phyloP scores from a whole-genome alignment of 345 rosid genomes.

The Adansonia digitata region DNA sequence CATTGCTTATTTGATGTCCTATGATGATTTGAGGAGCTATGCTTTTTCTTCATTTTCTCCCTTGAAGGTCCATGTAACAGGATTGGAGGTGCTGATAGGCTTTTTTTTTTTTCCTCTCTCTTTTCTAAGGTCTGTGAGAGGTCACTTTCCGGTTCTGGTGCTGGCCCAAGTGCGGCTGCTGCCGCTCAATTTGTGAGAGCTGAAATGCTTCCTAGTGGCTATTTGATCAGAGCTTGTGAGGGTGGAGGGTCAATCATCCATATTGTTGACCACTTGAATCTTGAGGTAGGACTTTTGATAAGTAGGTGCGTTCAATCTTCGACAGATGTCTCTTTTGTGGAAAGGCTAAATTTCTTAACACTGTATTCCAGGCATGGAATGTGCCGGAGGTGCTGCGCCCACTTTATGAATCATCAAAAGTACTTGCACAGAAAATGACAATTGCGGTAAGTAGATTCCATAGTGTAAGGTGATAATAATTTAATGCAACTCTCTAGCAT shows the following conservation, averaged over 20 bases:
- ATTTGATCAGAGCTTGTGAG: slow-evolving; percentile 89
- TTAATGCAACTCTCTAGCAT: not conserved
- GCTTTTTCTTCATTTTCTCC: not conserved
- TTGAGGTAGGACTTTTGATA: slow-evolving; percentile 48
- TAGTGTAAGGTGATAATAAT: not conserved
- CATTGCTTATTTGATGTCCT: not conserved
- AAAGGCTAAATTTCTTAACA: not conserved
- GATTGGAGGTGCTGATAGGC: not conserved
- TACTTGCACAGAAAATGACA: slow-evolving; percentile 87
- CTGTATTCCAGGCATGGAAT: slow-evolving; percentile 74
- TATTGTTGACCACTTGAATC: slow-evolving; percentile 93
- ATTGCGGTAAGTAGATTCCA: slow-evolving; percentile 59
- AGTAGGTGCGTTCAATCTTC: not conserved
- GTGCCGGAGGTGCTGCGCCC: slow-evolving; percentile 98
- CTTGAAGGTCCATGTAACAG: not conserved
- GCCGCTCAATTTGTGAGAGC: slow-evolving; percentile 93
- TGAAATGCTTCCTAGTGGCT: slow-evolving; percentile 95
- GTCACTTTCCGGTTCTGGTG: slow-evolving; percentile 94
- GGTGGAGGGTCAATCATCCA: slow-evolving; percentile 99
- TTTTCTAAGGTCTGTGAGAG: slow-evolving; percentile 81
- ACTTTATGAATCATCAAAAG: slow-evolving; percentile 86
- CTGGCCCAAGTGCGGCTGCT: slow-evolving; percentile 73
- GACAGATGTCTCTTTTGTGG: not conserved
- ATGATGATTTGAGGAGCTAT: not conserved
- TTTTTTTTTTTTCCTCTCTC: slow-evolving; percentile 1